Percentiles rank a stretch among this genome's conserved stretches.
phyloP scores from a whole-genome alignment of 257 asterid genomes.

The Thymus quinquecostatus region DNA sequence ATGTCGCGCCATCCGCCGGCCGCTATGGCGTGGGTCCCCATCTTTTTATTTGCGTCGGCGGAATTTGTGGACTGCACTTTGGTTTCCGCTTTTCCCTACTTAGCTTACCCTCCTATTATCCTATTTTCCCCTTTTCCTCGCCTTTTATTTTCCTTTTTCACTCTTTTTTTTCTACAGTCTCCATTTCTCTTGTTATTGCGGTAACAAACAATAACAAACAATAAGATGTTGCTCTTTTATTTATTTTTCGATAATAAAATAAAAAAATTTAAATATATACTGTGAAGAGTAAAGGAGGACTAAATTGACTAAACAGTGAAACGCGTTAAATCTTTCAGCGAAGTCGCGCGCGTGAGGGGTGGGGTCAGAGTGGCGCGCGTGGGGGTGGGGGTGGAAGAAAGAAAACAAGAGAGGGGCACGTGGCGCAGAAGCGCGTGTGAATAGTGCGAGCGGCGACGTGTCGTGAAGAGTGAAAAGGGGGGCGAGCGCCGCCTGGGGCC shows the following conservation, averaged over 20 bases:
- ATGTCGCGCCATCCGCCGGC: slow-evolving; percentile 39
- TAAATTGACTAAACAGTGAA: too few relatives aligned
- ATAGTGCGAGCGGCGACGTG: slow-evolving; percentile 39
- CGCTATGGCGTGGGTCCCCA: slow-evolving; percentile 40
- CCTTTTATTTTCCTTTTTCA: too few relatives aligned
- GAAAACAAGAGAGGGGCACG: not conserved
- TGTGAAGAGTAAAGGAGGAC: too few relatives aligned
- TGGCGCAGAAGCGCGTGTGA: not conserved
- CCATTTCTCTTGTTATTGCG: too few relatives aligned
- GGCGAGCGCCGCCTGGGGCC: slow-evolving; percentile 49
- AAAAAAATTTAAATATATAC: too few relatives aligned
- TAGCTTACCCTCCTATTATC: not conserved
- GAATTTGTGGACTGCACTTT: slow-evolving; percentile 51
- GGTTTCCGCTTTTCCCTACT: slow-evolving; percentile 16
- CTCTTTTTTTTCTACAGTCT: too few relatives aligned
- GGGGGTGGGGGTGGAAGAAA: not conserved
- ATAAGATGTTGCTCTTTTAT: too few relatives aligned
- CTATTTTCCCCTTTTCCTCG: not conserved
- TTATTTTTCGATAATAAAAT: too few relatives aligned
- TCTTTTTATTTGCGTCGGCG: slow-evolving; percentile 45
- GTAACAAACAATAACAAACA: not conserved
- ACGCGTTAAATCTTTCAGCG: too few relatives aligned
- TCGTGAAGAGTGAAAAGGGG: slow-evolving; percentile 30
- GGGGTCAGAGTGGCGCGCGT: not conserved
- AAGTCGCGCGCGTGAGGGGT: not conserved